Percentiles rank a stretch among this genome's conserved stretches.
phyloP scores from a whole-genome alignment of 441 rosid species.

The Iberis amara region DNA sequence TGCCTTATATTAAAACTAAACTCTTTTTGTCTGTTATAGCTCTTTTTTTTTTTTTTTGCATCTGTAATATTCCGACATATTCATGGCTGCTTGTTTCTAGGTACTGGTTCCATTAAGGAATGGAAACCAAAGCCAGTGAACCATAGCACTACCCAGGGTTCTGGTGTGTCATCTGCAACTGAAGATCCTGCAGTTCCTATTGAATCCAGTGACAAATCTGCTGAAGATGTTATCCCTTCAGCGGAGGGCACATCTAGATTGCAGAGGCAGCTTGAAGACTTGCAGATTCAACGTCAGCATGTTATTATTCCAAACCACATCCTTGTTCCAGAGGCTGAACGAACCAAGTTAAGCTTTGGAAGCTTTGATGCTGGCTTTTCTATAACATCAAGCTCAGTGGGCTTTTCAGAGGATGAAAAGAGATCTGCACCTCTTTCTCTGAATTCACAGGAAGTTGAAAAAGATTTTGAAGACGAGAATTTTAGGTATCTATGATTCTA shows the following conservation, averaged over 20 bases:
- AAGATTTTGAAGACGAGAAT: conserved; percentile 46
- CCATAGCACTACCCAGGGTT: conserved; percentile 40
- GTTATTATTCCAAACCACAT: conserved; percentile 91
- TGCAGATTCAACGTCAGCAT: conserved; percentile 72
- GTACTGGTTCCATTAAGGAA: conserved; percentile 64
- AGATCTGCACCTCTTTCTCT: conserved; percentile 62
- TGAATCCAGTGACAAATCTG: conserved; percentile 33
- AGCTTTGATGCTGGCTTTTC: conserved; percentile 85
- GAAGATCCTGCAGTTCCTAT: conserved; percentile 41
- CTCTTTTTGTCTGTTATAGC: conserved; percentile 4
- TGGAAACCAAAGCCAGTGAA: conserved; percentile 87
- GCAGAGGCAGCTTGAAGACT: conserved; percentile 68
- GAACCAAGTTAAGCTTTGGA: conserved; percentile 87
- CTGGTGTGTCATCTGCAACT: conserved; percentile 45
- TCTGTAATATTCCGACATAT: conserved; percentile 23
- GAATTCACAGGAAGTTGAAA: conserved; percentile 56
- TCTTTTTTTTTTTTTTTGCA: conserved; percentile 21
- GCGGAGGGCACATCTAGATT: conserved; percentile 60
- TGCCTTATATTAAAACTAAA: conserved; percentile 9
- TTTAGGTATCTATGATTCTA: conserved; percentile 48
- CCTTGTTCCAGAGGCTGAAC: conserved; percentile 88
- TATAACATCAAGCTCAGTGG: conserved; percentile 35
- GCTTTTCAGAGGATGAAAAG: conserved; percentile 53
- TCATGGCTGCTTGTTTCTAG: conserved; percentile 29
- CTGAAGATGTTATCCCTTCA: conserved; percentile 38